These are phyloP conservation scores for Trametes sanguinea DNA, from an alignment of 768 basidiomycete genomes.

Conservation along the genomic window DNA sequence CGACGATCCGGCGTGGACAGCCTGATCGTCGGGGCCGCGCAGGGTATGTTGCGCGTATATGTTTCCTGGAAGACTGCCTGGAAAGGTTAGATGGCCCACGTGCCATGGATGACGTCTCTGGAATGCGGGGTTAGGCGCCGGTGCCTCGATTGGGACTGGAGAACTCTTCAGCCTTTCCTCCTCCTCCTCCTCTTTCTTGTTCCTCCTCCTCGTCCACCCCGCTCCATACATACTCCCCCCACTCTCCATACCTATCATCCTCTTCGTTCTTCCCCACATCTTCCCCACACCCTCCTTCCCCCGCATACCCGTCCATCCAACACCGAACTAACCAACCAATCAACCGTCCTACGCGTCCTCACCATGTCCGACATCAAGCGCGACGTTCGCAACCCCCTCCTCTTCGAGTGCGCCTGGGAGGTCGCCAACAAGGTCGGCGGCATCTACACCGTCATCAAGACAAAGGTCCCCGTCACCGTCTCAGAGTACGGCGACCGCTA, in stretches of 20 bases:
- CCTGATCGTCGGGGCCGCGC: neutral
- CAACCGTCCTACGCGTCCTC: neutral
- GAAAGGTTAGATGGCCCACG: slow-evolving; percentile 6
- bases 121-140: slow-evolving; percentile 13
- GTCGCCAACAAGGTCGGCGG: slow-evolving; percentile 99
- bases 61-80: neutral
- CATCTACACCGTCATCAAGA: slow-evolving; percentile 99
- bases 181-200: neutral
- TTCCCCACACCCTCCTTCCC: neutral
- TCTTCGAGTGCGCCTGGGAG: slow-evolving; percentile 98
- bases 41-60: neutral
- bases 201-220: neutral
- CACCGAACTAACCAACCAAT: neutral
- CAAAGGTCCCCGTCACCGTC: slow-evolving; percentile 97
- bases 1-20: slow-evolving; percentile 3
- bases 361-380: slow-evolving; percentile 47
- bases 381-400: slow-evolving; percentile 75
- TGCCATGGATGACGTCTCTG: slow-evolving; percentile 10
- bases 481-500: slow-evolving; percentile 95
- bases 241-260: neutral
- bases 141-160: neutral
- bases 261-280: neutral
- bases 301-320: neutral
- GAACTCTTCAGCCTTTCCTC: neutral
- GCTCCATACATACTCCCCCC: slow-evolving; percentile 5